Evolutionary conservation across 2,329 filamentous ascomycete species (phyloP), one percentile per base, ranked within the genome.

Genomic region (Diaporthe vaccinii): DNA sequence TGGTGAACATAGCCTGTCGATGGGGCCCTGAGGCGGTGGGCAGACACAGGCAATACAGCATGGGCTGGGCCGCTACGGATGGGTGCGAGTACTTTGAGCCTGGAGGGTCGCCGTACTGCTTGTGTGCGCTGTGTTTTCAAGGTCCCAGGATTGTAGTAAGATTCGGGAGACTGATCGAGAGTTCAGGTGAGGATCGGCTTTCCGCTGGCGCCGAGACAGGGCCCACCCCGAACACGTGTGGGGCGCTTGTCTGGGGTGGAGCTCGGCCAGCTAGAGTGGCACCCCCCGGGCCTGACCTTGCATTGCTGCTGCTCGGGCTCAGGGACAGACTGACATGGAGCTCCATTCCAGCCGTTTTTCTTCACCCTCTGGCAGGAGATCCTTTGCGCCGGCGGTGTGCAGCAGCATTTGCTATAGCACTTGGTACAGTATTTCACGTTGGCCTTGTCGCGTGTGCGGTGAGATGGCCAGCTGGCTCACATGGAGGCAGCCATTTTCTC

Each of bases 171-270:
- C 46, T 49, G 65, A 68, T 68, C 65, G 65, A 53, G 28, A 68
- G 65, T 68, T 68, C 65, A 68, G 65, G 65, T 68, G 65, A 68
- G 65, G 46, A 68, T 68, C 65, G 65, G 65, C 65, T 53, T 68
- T 68, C 65, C 65, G 46, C 65, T 53, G 46, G 31, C 46, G 46
- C 65, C 65, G 65, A 68, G 65, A 68, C 46, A 68, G 46, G 65
- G 65, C 65, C 46, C 65, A 68, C 65, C 46, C 65, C 46, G 65
- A 53, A 28, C 65, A 68, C 65, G 65, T 68, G 46, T 53, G 65
- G 65, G 65, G 31, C 46, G 22, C 31, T 68, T 17, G 65, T 53
- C 65, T 68, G 46, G 31, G 65, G 46, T 68, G 65, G 65, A 68
- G 65, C 65, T 39, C 46, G 46, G 28, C 65, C 46, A 68, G 46